A percentile compares a stretch with the other conserved stretches of the same genome.
phyloP scores from a whole-genome alignment of 2,329 filamentous ascomycete species.

The Arachnomyces sp. region DNA sequence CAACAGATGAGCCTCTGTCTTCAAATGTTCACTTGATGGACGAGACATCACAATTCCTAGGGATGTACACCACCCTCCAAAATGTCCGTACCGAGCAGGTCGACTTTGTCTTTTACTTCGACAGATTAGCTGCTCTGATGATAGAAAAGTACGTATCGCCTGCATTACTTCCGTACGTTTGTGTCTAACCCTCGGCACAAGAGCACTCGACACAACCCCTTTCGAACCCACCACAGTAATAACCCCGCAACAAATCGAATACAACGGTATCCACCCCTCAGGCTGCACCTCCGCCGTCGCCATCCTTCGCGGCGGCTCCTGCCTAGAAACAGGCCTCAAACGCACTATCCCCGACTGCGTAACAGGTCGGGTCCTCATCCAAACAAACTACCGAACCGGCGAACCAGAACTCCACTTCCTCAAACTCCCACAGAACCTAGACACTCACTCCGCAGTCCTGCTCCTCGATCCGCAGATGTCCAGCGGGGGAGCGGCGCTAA shows the following conservation, averaged over 20 bases:
- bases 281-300: conserved; percentile 79
- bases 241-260: conserved; percentile 62
- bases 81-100: conserved; percentile 69
- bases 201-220: conserved; percentile 66
- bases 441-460: conserved; percentile 68
- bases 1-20: conserved; percentile 64
- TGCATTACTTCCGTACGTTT: conserved; percentile 3
- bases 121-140: conserved; percentile 74
- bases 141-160: conserved; percentile 54
- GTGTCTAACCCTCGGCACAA: conserved; percentile 22
- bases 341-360: conserved; percentile 88
- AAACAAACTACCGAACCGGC: conserved; percentile 73
- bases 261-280: conserved; percentile 61
- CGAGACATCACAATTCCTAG: conserved; percentile 69
- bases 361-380: conserved; percentile 81
- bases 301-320: conserved; percentile 78
- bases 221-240: conserved; percentile 57
- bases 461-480: conserved; percentile 92
- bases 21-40: conserved; percentile 65
- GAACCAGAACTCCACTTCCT: conserved; percentile 91
- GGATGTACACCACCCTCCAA: conserved; percentile 86
- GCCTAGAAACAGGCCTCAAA: conserved; percentile 78
- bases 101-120: conserved; percentile 97
- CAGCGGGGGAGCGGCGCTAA: conserved; percentile 73
- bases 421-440: conserved; percentile 66